These are phyloP conservation scores for Saccharomycodes ludwigii DNA, from an alignment of 805 yeast genomes.

Conservation along the genomic window DNA sequence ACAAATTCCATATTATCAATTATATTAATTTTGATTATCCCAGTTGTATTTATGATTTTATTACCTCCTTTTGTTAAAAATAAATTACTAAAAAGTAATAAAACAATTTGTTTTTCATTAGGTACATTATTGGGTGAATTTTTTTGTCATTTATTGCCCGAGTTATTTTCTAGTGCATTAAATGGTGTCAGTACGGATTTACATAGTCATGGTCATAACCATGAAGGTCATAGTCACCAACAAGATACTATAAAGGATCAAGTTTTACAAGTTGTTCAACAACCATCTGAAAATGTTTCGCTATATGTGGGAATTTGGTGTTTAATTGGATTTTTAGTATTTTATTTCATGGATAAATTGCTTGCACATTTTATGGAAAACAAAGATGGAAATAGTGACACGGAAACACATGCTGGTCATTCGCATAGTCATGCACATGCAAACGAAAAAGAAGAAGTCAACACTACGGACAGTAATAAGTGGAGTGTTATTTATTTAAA, in stretches of 20 bases:
- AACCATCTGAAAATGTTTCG: too few species aligned
- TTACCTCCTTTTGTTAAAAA: conserved; percentile 33
- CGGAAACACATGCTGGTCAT: conserved; percentile 8
- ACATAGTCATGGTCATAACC: conserved; percentile 7
- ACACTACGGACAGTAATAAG: conserved; percentile 6
- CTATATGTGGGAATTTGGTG: conserved; percentile 38
- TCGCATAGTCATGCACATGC: conserved; percentile 28
- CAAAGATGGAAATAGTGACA: conserved; percentile 24
- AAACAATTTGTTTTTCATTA: conserved; percentile 55
- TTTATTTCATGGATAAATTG: conserved; percentile 46
- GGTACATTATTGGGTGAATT: conserved; percentile 72
- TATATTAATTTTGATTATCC: conserved; percentile 51
- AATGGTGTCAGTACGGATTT: conserved; percentile 13
- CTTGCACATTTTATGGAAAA: conserved; percentile 34
- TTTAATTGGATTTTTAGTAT: conserved; percentile 42
- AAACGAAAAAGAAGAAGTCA: conserved; percentile 18
- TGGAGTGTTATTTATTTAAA: conserved; percentile 31
- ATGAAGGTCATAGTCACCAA: conserved; percentile 2
- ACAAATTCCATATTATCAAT: conserved; percentile 51
- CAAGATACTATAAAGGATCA: background rate
- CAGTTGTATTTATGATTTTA: conserved; percentile 41
- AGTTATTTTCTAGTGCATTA: conserved; percentile 34
- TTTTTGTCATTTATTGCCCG: conserved; percentile 60
- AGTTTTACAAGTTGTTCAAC: background rate
- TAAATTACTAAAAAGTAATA: conserved; percentile 6